These are phyloP conservation scores for Hamamelis virginiana DNA, from an alignment of 164 flowering plant genomes.

Conservation along the genomic window DNA sequence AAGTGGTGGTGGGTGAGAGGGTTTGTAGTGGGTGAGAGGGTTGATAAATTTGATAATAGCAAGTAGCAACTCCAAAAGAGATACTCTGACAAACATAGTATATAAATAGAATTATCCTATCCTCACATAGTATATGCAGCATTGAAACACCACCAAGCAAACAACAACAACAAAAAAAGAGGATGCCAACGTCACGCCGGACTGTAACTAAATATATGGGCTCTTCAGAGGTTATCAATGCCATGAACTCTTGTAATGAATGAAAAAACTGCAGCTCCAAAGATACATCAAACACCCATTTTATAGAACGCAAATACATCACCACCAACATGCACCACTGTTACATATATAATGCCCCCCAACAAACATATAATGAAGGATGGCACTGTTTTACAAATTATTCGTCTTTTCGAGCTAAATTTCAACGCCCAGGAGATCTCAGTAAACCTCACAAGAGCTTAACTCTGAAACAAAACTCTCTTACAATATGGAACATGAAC, in stretches of 20 bases:
- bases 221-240: neutral
- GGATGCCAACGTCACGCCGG: too few species aligned
- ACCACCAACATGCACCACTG: conserved; percentile 17
- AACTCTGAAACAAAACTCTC: conserved; percentile 2
- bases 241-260: neutral
- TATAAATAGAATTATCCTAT: too few species aligned
- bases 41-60: too few species aligned
- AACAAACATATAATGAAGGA: conserved; percentile 20
- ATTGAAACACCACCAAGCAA: too few species aligned
- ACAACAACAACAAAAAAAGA: too few species aligned
- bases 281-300: conserved; percentile 17
- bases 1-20: too few species aligned
- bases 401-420: conserved; percentile 15
- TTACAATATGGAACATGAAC: conserved; percentile 61
- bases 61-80: too few species aligned
- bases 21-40: too few species aligned
- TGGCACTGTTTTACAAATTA: conserved; percentile 19
- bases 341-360: conserved; percentile 17
- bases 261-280: neutral
- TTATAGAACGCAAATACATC: conserved; percentile 14
- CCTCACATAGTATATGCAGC: too few species aligned
- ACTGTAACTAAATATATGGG: too few species aligned
- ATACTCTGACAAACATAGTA: too few species aligned
- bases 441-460: conserved; percentile 6
- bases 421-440: conserved; percentile 8